A percentile compares a stretch with the other conserved stretches of the same genome.
phyloP scores from a whole-genome alignment of 2,329 filamentous ascomycete genomes.

The Phyllosticta citrichinensis region DNA sequence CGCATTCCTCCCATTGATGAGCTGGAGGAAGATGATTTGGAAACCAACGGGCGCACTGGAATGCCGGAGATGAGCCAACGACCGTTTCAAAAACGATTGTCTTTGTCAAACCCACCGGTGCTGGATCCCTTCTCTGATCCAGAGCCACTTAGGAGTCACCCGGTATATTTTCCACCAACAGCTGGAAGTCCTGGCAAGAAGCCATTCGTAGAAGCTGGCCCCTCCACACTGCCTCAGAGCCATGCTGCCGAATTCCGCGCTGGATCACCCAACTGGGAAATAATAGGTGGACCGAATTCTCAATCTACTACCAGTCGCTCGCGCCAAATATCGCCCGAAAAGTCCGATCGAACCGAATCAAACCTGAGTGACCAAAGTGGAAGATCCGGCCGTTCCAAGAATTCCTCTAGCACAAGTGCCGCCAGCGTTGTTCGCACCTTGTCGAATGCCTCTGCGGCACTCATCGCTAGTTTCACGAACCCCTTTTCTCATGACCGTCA shows the following conservation, averaged over 20 bases:
- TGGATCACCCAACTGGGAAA: constrained; percentile 5
- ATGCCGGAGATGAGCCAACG: constrained; percentile 20
- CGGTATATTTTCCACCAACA: constrained; percentile 13
- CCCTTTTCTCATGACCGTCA: constrained; percentile 18
- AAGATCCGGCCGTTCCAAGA: constrained; percentile 29
- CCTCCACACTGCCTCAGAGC: constrained; percentile 17
- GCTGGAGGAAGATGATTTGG: constrained; percentile 47
- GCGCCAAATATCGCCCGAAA: constrained; percentile 37
- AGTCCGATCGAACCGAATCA: constrained; percentile 46
- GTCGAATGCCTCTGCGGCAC: constrained; percentile 34
- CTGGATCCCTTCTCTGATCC: constrained; percentile 34
- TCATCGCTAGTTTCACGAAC: constrained; percentile 23
- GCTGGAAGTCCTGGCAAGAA: constrained; percentile 1
- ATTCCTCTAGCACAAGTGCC: constrained; percentile 32
- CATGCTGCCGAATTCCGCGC: constrained; percentile 6
- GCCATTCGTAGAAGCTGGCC: constrained; percentile 12
- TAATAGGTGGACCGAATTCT: not conserved
- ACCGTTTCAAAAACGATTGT: constrained; percentile 17
- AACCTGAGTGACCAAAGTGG: constrained; percentile 44
- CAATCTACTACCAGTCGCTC: constrained; percentile 11
- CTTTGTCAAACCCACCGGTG: constrained; percentile 16
- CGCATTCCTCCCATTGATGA: constrained; percentile 55
- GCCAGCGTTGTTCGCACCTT: constrained; percentile 35
- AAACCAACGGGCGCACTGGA: constrained; percentile 13
- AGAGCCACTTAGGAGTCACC: constrained; percentile 24